Base-by-base conservation (phyloP, 2,329 filamentous ascomycete genomes). In the Venturia asperata region DNA sequence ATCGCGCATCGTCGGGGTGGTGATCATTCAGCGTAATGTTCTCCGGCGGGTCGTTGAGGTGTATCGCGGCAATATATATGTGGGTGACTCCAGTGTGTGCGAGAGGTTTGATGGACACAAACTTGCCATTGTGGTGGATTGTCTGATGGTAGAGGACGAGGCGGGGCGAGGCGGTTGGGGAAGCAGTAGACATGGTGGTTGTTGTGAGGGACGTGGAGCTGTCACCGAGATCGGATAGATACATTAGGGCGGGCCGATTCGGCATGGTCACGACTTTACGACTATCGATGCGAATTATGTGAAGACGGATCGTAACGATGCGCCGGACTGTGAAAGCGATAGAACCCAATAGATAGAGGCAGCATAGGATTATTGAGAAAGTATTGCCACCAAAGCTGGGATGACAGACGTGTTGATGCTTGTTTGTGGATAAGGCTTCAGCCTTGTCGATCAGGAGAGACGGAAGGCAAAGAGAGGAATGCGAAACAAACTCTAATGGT, bases 31-130 rank as follows among this genome's bases (percentile, higher is more conserved):
- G 83, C 0, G 87, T 90, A 70, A 93, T 83, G 66, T 85, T 81
- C 10, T 80, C 80, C 0, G 89, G 85, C 6, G 83, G 80, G 43
- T 79, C 79, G 74, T 94, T 92, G 70, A 97, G 79, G 76, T 97
- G 92, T 67, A 97, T 85, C 15, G 92, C 92, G 6, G 90, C 91
- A 61, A 97, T 78, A 70, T 96, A 92, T 67, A 96, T 81, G 77
- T 97, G 92, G 0, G 92, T 96, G 62, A 86, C 77, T 10, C 84
- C 83, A 5, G 85, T 86, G 49, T 80, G 79, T 64, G 87, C 73
- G 52, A 89, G 78, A 0, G 87, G 86, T 0, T 87, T 79, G 67
- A 89, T 78, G 6, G 85, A 87, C 67, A 87, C 80, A 68, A 83
- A 83, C 41, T 77, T 78, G 63, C 81, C 79, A 66, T 82, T 76